Conservation (phyloP, 2,329 filamentous ascomycete genomes). For the Rhytidhysteron rufulum region DNA sequence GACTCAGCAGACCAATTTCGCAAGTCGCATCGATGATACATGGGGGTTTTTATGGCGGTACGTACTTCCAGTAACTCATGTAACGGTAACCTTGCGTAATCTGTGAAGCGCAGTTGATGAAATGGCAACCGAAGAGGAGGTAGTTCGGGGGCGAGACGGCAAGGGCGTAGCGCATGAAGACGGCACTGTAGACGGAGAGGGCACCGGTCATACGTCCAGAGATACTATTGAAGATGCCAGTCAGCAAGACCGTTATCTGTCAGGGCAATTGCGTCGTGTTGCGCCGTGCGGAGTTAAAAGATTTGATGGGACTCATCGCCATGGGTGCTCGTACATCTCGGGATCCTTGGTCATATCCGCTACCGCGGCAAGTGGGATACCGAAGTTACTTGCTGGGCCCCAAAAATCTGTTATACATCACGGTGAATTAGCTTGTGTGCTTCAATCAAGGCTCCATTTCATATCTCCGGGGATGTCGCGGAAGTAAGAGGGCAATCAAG, state of each 20-base stretch:
- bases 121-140: slow-evolving; percentile 65
- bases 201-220: slow-evolving; percentile 62
- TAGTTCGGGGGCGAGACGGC: slow-evolving; percentile 63
- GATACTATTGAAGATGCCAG: slow-evolving; percentile 45
- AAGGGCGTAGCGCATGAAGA: slow-evolving; percentile 65
- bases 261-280: neutral
- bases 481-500: slow-evolving; percentile 5
- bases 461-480: slow-evolving; percentile 2
- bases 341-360: slow-evolving; percentile 53
- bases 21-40: neutral
- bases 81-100: slow-evolving; percentile 60
- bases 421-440: neutral
- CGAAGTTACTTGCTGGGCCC: slow-evolving; percentile 51
- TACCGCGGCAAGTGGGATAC: slow-evolving; percentile 51
- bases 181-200: slow-evolving; percentile 57
- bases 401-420: slow-evolving; percentile 43
- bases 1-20: neutral
- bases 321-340: slow-evolving; percentile 41
- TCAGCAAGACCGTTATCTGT: neutral
- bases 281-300: slow-evolving; percentile 1
- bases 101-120: slow-evolving; percentile 62
- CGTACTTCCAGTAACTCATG: slow-evolving; percentile 55
- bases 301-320: neutral
- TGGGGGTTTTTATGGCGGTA: slow-evolving; percentile 1
- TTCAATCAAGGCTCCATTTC: neutral